These are phyloP conservation scores for Tolypocladium cylindrosporum DNA, from an alignment of 2,329 filamentous ascomycete genomes.

Conservation along the genomic window DNA sequence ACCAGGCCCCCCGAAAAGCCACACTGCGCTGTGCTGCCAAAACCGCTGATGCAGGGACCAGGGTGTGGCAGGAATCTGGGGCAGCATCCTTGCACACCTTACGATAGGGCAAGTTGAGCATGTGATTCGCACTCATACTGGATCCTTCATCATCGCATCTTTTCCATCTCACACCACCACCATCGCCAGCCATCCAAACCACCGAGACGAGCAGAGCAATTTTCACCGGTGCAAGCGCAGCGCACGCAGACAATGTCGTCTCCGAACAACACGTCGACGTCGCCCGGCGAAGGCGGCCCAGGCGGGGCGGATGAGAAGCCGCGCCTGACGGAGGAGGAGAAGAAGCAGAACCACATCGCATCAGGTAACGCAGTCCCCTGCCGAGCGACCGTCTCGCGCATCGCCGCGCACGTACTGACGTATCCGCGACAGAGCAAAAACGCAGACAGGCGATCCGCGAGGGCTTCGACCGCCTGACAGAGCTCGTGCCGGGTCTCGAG, in stretches of 20 bases:
- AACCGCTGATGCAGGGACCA: neutral
- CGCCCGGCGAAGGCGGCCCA: slow-evolving; percentile 8
- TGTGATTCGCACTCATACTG: neutral
- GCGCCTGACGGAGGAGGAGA: slow-evolving; percentile 42
- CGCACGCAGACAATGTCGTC: slow-evolving; percentile 5
- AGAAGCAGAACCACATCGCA: slow-evolving; percentile 45
- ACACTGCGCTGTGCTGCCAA: neutral
- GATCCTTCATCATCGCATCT: neutral
- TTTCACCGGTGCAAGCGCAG: neutral
- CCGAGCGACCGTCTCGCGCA: neutral
- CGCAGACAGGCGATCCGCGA: slow-evolving; percentile 59
- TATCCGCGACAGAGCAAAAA: slow-evolving; percentile 27
- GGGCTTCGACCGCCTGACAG: slow-evolving; percentile 72
- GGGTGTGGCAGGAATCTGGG: neutral
- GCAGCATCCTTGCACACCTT: neutral
- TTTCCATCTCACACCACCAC: neutral
- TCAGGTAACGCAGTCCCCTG: slow-evolving; percentile 29
- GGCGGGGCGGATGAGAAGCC: slow-evolving; percentile 33
- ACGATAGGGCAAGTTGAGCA: neutral
- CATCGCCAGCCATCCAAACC: neutral
- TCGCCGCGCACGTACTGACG: neutral
- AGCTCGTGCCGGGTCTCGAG: slow-evolving; percentile 70
- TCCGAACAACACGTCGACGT: slow-evolving; percentile 7
- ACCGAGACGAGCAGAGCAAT: neutral
- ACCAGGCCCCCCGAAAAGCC: neutral